Evolutionary conservation across 2,329 filamentous ascomycete genomes (phyloP), one percentile per base, ranked within the genome.

Genomic region (Dothideomycetes sp.): DNA sequence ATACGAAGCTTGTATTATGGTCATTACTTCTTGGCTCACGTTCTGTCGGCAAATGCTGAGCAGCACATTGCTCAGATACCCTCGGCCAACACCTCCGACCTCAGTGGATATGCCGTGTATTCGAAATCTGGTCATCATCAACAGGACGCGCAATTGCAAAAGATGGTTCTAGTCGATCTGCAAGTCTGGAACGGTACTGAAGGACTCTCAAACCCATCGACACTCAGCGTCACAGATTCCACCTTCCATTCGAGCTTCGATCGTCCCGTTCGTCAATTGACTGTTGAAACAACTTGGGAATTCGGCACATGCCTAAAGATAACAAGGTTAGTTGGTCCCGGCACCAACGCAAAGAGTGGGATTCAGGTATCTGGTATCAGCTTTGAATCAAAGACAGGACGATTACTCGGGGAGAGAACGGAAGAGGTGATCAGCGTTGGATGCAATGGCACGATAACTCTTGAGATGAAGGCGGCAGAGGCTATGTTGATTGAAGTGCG

Each of bases 1-100:
- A 33, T 34, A 13, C 17, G 30, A 6, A 27, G 20, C 29, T 17
- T 27, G 1, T 34, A 22, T 18, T 41, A 41, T 18, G 41, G 34
- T 3, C 44, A 43, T 17, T 39, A 42, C 24, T 44, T 40, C 27
- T 22, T 34, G 20, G 25, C 46, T 17, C 37, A 49, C 20, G 37
- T 32, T 7, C 10, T 45, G 5, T 27, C 37, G 7, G 32, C 37
- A 5, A 18, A 40, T 15, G 34, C 40, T 15, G 30, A 31, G 22
- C 41, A 36, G 31, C 22, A 15, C 10, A 20, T 40, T 6, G 37
- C 28, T 24, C 27, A 17, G 6, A 18, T 40, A 1, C 29, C 22
- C 15, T 8, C 22, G 4, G 37, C 29, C 24, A 33, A 33, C 29
- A 17, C 7, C 15, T 40, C 37, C 7, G 37, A 33, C 22, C 30